A percentile compares a stretch with the other conserved stretches of the same genome.
phyloP scores from a whole-genome alignment of 352 stramenopile genomes.

The Globisporangium cylindrosporum region DNA sequence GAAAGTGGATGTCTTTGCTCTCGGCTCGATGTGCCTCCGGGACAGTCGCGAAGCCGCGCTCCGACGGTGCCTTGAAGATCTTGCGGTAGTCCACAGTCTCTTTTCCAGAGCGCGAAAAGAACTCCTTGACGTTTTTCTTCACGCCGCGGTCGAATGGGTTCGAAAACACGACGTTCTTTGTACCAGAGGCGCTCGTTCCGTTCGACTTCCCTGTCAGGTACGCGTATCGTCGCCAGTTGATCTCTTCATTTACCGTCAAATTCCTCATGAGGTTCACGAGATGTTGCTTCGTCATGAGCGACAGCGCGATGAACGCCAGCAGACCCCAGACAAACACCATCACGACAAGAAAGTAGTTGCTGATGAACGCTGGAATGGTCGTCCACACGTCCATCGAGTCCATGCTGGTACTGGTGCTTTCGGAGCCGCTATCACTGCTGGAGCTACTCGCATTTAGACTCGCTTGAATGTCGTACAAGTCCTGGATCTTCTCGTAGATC shows the following conservation, averaged over 20 bases:
- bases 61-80: constrained; percentile 28
- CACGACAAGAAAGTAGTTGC: constrained; percentile 50
- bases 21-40: constrained; percentile 16
- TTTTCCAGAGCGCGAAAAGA: constrained; percentile 37
- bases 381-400: constrained; percentile 55
- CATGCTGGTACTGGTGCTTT: constrained; percentile 23
- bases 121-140: constrained; percentile 42
- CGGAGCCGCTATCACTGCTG: constrained; percentile 16
- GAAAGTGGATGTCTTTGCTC: constrained; percentile 17
- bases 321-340: constrained; percentile 60
- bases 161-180: constrained; percentile 15
- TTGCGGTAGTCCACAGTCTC: constrained; percentile 41
- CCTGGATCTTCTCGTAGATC: constrained; percentile 33
- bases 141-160: constrained; percentile 52
- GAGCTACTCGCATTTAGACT: not conserved
- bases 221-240: constrained; percentile 78
- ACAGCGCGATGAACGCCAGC: constrained; percentile 43
- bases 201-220: constrained; percentile 47
- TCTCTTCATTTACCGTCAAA: constrained; percentile 79
- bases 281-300: constrained; percentile 68
- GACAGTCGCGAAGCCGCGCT: constrained; percentile 12
- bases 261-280: constrained; percentile 64
- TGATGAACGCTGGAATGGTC: constrained; percentile 51
- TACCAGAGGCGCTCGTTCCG: not conserved
- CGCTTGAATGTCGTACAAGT: constrained; percentile 30